Conservation (phyloP, 495 filamentous ascomycete species). For the Viridothelium virens region DNA sequence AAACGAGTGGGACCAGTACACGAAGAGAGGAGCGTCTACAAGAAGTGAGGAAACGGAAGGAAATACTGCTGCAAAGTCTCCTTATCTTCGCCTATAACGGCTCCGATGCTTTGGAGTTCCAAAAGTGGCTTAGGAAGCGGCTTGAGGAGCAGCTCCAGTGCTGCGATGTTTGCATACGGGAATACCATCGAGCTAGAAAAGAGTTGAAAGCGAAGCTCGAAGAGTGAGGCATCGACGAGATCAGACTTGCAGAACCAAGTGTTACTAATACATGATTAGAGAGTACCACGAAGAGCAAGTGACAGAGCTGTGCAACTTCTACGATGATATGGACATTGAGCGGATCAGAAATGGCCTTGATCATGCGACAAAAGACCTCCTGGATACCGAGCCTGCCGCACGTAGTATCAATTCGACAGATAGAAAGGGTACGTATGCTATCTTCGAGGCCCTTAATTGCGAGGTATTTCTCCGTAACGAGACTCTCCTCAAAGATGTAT, state of each 20-base stretch:
- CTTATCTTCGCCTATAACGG: conserved; percentile 59
- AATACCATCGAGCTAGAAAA: conserved; percentile 67
- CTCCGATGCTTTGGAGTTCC: conserved; percentile 52
- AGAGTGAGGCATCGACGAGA: conserved; percentile 29
- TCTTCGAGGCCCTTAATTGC: conserved; percentile 59
- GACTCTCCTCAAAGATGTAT: conserved; percentile 47
- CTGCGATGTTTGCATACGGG: conserved; percentile 72
- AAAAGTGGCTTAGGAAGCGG: conserved; percentile 50
- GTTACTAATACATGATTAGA: neutral
- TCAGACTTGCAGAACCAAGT: conserved; percentile 10
- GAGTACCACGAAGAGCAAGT: conserved; percentile 57
- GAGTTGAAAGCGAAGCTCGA: conserved; percentile 54
- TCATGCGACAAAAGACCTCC: conserved; percentile 42
- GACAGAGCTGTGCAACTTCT: conserved; percentile 44
- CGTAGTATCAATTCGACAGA: conserved; percentile 46
- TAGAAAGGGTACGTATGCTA: conserved; percentile 45
- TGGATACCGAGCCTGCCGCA: conserved; percentile 40
- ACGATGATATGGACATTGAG: conserved; percentile 53
- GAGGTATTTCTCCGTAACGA: conserved; percentile 51
- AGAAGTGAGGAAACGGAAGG: conserved; percentile 45
- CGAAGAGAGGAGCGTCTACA: conserved; percentile 29
- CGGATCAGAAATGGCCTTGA: conserved; percentile 54
- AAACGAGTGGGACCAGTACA: conserved; percentile 7
- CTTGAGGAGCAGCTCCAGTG: conserved; percentile 50
- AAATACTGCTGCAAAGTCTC: conserved; percentile 54